phyloP scores from a whole-genome alignment of 352 stramenopile genomes.

The Plasmopara muralis region DNA sequence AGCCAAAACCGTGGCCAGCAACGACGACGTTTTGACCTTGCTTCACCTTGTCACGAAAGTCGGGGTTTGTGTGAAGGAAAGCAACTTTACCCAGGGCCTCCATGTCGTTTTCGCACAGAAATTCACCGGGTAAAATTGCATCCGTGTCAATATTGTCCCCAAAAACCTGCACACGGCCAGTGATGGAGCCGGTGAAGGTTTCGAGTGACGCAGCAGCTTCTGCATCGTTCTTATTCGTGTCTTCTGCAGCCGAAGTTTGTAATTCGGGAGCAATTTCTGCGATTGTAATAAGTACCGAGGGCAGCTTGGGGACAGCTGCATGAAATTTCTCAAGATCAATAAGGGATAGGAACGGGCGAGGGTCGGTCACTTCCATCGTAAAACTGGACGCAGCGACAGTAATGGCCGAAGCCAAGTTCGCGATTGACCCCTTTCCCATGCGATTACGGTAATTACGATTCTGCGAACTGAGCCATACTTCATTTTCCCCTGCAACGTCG shows the following conservation, averaged over 20 bases:
- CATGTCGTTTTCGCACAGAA: constrained; percentile 80
- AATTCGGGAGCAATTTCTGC: constrained; percentile 54
- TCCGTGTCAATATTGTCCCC: constrained; percentile 88
- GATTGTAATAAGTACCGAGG: constrained; percentile 33
- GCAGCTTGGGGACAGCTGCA: constrained; percentile 44
- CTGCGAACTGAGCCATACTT: constrained; percentile 79
- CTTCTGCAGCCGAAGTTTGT: constrained; percentile 9
- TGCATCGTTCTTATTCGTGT: constrained; percentile 13
- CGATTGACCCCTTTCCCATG: constrained; percentile 79
- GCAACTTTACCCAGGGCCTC: constrained; percentile 77
- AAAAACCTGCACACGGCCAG: constrained; percentile 71
- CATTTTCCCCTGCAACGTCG: constrained; percentile 74
- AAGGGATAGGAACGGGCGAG: constrained; percentile 58
- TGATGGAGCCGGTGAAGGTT: constrained; percentile 47
- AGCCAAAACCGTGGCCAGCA: constrained; percentile 75
- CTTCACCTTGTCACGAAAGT: constrained; percentile 79
- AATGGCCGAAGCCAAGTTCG: constrained; percentile 71
- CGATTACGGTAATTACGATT: constrained; percentile 87
- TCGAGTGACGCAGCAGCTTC: constrained; percentile 32
- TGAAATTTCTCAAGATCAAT: constrained; percentile 50
- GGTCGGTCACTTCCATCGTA: constrained; percentile 72
- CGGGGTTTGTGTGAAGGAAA: constrained; percentile 80
- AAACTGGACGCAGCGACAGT: constrained; percentile 82
- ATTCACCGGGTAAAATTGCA: constrained; percentile 79
- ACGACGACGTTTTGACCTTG: constrained; percentile 69